phyloP scores from a whole-genome alignment of 768 basidiomycete genomes.

The Tricholomella constricta region DNA sequence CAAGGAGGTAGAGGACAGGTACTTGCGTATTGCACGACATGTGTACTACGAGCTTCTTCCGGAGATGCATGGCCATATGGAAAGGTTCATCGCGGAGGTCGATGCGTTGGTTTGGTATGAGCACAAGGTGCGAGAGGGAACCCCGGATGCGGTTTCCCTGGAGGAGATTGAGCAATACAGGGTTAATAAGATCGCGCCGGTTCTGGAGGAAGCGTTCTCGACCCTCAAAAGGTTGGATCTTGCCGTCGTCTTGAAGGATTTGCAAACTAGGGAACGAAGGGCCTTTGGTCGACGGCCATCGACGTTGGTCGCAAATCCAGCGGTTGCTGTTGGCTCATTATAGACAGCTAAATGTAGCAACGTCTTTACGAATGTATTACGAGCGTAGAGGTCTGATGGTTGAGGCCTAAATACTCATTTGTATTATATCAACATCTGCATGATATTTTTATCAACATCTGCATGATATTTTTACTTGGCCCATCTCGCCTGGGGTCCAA shows the following conservation, averaged over 20 bases:
- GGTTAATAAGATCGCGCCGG: background rate
- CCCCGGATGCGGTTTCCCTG: background rate
- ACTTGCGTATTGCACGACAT: background rate
- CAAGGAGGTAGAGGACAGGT: background rate
- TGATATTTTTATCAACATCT: too few relatives aligned
- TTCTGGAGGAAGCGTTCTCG: background rate
- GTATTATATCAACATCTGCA: too few relatives aligned
- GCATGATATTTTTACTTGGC: too few relatives aligned
- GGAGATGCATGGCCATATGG: constrained; percentile 6
- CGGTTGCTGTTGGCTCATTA: background rate
- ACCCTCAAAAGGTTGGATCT: background rate
- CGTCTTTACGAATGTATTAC: background rate
- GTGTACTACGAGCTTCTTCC: constrained; percentile 5
- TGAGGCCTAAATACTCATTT: too few relatives aligned
- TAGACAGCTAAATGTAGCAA: background rate
- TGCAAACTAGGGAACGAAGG: background rate
- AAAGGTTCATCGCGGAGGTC: constrained; percentile 6
- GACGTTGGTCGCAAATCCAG: background rate
- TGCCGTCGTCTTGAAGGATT: constrained; percentile 1
- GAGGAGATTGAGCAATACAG: constrained; percentile 4
- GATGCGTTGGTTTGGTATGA: constrained; percentile 13
- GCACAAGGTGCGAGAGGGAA: constrained; percentile 2
- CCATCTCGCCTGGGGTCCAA: too few relatives aligned
- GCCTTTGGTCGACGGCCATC: background rate
- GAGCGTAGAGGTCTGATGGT: too few relatives aligned